Conservation (phyloP, 495 filamentous ascomycete genomes). For the Pseudevernia furfuracea region DNA sequence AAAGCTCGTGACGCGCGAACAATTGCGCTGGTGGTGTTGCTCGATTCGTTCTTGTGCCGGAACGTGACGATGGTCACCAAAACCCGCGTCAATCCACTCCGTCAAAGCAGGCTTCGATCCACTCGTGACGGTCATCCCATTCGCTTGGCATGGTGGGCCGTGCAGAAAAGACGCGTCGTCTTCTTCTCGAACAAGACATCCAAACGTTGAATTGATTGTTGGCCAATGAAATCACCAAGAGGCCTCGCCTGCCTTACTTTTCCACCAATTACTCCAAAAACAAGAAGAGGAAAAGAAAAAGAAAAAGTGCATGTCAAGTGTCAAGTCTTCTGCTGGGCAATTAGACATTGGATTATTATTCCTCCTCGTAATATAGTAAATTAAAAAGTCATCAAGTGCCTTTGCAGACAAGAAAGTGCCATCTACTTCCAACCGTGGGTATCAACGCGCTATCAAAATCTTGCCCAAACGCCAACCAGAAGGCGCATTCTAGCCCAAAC, state of each 20-base stretch:
- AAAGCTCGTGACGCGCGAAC: not conserved
- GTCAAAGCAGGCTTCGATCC: not conserved
- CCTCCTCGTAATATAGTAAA: no score
- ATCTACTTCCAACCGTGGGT: constrained; percentile 3
- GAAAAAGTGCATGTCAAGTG: no score
- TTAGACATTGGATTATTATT: no score
- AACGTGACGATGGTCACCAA: not conserved
- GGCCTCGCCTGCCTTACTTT: no score
- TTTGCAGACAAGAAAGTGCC: no score
- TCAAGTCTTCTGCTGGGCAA: no score
- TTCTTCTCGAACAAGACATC: not conserved
- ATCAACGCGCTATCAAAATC: constrained; percentile 1
- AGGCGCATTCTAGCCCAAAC: not conserved
- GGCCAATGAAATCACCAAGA: no score
- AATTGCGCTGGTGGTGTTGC: not conserved
- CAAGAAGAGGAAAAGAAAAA: no score
- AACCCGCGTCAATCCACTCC: not conserved
- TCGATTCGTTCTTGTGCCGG: not conserved
- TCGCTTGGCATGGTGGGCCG: not conserved
- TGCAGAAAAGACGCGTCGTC: not conserved
- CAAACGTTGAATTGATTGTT: no score
- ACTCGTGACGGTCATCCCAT: not conserved
- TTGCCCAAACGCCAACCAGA: not conserved
- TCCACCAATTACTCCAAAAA: no score
- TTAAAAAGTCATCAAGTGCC: no score